These are phyloP conservation scores for Candida morakotiae DNA, from an alignment of 805 yeast species.

Conservation along the genomic window DNA sequence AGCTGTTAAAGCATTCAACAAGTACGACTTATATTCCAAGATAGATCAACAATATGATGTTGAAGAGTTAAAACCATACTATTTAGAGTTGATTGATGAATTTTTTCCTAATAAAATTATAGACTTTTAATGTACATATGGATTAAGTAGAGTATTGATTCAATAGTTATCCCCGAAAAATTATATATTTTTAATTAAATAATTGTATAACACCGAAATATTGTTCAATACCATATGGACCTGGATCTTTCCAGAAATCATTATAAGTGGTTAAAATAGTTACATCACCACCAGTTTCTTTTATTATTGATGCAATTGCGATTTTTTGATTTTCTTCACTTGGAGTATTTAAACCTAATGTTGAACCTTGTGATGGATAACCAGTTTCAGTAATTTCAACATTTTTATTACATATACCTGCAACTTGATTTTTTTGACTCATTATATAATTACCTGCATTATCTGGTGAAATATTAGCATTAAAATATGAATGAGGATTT, in stretches of 20 bases:
- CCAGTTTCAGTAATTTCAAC: constrained; percentile 83
- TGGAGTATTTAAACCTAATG: constrained; percentile 75
- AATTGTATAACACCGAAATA: constrained; percentile 65
- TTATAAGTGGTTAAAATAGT: constrained; percentile 77
- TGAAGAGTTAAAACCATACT: constrained; percentile 53
- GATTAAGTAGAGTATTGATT: too few relatives aligned
- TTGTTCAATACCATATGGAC: constrained; percentile 82
- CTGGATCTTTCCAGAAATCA: constrained; percentile 86
- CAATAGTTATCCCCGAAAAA: constrained; percentile 47
- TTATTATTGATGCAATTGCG: constrained; percentile 64
- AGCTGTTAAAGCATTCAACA: constrained; percentile 64
- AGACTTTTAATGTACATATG: constrained; percentile 55
- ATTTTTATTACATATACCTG: constrained; percentile 51
- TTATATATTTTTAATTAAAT: constrained; percentile 36
- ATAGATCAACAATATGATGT: constrained; percentile 45
- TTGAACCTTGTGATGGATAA: constrained; percentile 71
- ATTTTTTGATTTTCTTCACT: constrained; percentile 60
- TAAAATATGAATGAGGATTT: constrained; percentile 85
- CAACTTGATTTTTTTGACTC: constrained; percentile 56
- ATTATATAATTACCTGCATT: constrained; percentile 68
- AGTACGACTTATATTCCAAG: constrained; percentile 66
- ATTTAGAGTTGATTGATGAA: constrained; percentile 61
- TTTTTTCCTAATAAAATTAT: constrained; percentile 55
- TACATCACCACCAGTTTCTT: constrained; percentile 52
- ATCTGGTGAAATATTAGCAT: constrained; percentile 54